Base-by-base conservation (phyloP, 2,329 filamentous ascomycete genomes). In the Xylariaceae sp. region DNA sequence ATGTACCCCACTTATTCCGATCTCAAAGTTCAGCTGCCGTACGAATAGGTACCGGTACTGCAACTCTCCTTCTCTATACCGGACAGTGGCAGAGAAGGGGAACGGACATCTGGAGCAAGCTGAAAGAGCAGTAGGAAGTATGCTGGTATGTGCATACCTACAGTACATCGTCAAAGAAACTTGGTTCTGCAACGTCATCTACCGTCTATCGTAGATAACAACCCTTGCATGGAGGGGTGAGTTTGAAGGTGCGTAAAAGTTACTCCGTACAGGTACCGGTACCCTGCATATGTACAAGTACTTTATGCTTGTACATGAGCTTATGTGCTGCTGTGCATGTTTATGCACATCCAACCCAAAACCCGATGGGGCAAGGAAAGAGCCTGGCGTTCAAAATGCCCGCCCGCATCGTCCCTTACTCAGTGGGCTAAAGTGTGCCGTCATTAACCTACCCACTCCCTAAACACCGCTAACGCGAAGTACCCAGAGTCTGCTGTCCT, bases 1-100 rank as follows among this genome's bases (percentile, higher is more conserved):
- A 61, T 65, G 67, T 67, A 66, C 67, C 66, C 67, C 66, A 68
- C 67, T 65, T 67, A 66, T 61, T 67, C 61, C 65, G 64, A 58
- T 56, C 45, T 47, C 30, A 18, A 50, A 9, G 50, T 19, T 16
- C 37, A 40, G 37, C 34, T 37, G 15, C 16, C 12, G 13, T 16
- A 37, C 16, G 26, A 8, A 26, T 37, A 15, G 12, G 34, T 37
- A 15, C 18, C 37, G 7, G 32, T 34, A 13, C 32, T 3, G 29
- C 7, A 10, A 30, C 32, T 34, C 32, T 12, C 32, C 7, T 2
- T 10, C 32, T 34, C 32, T 3, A 34, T 15, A 34, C 3, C 13
- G 32, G 10, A 34, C 32, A 15, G 10, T 34, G 4, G 3, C 32
- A 13, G 32, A 15, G 32, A 34, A 34, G 26, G 26, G 8, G 26